Evolutionary conservation across 257 asterid species (phyloP).

Genomic region (Cordia subcordata): DNA sequence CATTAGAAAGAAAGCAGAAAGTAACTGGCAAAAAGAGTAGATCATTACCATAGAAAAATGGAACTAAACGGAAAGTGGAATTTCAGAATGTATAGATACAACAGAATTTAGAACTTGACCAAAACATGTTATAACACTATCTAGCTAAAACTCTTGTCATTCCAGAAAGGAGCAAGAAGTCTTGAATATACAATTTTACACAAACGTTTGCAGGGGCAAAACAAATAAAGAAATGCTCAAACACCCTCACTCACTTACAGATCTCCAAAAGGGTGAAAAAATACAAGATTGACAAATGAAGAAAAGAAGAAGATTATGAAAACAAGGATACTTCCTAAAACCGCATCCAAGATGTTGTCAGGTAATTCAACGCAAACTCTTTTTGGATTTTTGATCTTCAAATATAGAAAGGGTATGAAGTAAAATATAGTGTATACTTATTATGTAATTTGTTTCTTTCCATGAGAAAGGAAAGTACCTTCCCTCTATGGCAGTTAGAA

Average conservation of each 20-base stretch:
- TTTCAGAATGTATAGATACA: no score
- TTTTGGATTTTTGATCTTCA: slow-evolving; percentile 8
- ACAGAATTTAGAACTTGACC: background rate
- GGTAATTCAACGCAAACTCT: slow-evolving; percentile 29
- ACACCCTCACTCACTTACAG: slow-evolving; percentile 12
- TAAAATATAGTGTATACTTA: slow-evolving; percentile 33
- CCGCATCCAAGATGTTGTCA: slow-evolving; percentile 73
- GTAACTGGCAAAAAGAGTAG: no score
- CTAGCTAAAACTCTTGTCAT: slow-evolving; percentile 17
- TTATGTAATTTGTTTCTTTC: slow-evolving; percentile 26
- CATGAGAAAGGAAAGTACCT: slow-evolving; percentile 38
- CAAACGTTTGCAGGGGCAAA: slow-evolving; percentile 3
- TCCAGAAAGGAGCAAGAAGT: slow-evolving; percentile 10
- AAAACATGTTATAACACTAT: slow-evolving; percentile 15
- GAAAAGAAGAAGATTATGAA: slow-evolving; percentile 1
- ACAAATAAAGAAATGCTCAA: slow-evolving; percentile 10
- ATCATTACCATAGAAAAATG: no score
- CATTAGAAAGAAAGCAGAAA: no score
- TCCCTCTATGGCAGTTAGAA: slow-evolving; percentile 40
- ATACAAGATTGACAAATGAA: no score
- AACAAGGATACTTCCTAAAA: slow-evolving; percentile 74
- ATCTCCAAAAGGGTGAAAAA: slow-evolving; percentile 15
- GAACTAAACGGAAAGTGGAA: no score
- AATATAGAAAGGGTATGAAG: slow-evolving; percentile 44
- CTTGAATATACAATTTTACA: slow-evolving; percentile 25